Percentiles rank a stretch among this genome's conserved stretches.
Evolutionary conservation across 331 rosid species (phyloP).

Genomic region (Quercus lobata): DNA sequence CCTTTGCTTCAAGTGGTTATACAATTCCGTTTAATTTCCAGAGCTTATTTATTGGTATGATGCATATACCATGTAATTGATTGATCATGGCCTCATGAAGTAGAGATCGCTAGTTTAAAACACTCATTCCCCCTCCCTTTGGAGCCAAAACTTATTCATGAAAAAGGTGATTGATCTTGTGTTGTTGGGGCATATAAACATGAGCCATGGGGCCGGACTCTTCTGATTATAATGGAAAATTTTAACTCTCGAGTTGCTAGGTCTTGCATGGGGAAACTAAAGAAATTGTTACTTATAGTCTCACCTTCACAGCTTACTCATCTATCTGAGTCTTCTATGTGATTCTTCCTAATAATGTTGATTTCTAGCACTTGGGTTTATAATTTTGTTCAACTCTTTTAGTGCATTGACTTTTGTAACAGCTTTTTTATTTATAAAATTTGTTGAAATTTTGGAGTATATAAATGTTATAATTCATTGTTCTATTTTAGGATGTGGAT

Average conservation of each 20-base stretch:
- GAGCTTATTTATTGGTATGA: neutral
- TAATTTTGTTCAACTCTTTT: neutral
- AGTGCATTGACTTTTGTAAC: neutral
- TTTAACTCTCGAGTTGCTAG: neutral
- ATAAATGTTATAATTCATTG: neutral
- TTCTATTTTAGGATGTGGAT: conserved; percentile 58
- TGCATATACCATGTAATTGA: neutral
- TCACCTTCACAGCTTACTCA: too few relatives aligned
- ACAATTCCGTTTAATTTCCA: neutral
- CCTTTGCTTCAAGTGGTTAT: neutral
- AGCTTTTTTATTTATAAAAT: too few relatives aligned
- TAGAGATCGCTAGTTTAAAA: too few relatives aligned
- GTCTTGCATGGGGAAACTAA: neutral
- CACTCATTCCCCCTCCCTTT: too few relatives aligned
- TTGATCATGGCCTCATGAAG: too few relatives aligned
- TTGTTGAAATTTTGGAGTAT: neutral
- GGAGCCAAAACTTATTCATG: too few relatives aligned
- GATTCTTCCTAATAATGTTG: neutral
- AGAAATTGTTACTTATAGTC: neutral
- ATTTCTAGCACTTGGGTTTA: neutral
- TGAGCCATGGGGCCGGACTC: neutral
- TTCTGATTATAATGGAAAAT: neutral
- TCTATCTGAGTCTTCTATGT: neutral
- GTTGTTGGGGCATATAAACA: too few relatives aligned
- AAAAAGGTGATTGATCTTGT: too few relatives aligned